Evolutionary conservation across 805 yeast genomes (phyloP).

Genomic region (Citeromyces matritensis): DNA sequence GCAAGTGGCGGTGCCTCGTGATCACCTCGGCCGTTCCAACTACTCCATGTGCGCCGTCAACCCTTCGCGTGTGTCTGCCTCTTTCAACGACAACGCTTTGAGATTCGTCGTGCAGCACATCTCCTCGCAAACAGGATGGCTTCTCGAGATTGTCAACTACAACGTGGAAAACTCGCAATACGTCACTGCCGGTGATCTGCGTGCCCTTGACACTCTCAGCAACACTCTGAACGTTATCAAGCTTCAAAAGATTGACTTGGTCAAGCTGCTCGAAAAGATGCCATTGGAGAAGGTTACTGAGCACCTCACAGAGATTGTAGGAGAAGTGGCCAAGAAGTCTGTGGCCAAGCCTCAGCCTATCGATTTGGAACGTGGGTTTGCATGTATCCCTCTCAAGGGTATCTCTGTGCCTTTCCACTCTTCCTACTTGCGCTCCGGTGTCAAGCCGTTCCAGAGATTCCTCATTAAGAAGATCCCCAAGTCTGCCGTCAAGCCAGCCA

Average conservation of each 20-base stretch:
- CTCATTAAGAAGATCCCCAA: constrained; percentile 89
- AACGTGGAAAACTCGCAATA: constrained; percentile 97
- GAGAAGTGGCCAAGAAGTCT: constrained; percentile 72
- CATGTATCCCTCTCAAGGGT: constrained; percentile 96
- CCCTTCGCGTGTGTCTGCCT: constrained; percentile 82
- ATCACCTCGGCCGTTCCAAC: constrained; percentile 86
- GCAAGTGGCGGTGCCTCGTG: constrained; percentile 99
- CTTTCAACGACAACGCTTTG: constrained; percentile 87
- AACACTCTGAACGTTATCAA: constrained; percentile 90
- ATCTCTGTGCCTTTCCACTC: constrained; percentile 99
- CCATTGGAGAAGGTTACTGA: constrained; percentile 78
- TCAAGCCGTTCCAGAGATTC: constrained; percentile 97
- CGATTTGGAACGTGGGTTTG: constrained; percentile 94
- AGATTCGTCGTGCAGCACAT: constrained; percentile 89
- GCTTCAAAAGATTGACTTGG: constrained; percentile 87
- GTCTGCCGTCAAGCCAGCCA: constrained; percentile 89
- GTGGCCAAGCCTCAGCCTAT: constrained; percentile 90
- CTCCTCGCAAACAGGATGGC: constrained; percentile 74
- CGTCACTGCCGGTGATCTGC: constrained; percentile 96
- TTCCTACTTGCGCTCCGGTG: constrained; percentile 96
- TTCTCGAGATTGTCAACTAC: constrained; percentile 94
- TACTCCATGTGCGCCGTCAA: constrained; percentile 99
- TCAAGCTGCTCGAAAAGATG: constrained; percentile 68
- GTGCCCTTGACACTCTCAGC: constrained; percentile 85
- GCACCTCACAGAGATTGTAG: constrained; percentile 78